Evolutionary conservation across 2,329 filamentous ascomycete species (phyloP), one percentile per base, ranked within the genome.

Genomic region (Phialocephala subalpina): DNA sequence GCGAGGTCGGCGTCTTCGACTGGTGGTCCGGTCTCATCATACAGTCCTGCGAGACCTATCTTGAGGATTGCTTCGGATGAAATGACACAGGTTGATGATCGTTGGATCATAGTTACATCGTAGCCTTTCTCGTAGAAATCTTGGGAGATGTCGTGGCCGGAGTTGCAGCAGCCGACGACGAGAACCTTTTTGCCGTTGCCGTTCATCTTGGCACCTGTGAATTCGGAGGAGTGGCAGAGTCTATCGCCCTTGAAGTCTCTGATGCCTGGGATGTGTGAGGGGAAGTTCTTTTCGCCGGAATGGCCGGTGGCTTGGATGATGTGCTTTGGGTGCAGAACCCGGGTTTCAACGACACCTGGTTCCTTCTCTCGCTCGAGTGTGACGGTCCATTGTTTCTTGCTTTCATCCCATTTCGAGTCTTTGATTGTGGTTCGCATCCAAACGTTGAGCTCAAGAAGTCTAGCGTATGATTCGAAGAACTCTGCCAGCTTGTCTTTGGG

Each of bases 401-500:
- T 70, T 0, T 86, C 84, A 27, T 87, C 81, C 80, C 84, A 90
- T 1, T 78, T 77, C 0, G 84, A 79, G 0, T 79, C 76, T 1
- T 73, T 76, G 0, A 91, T 70, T 1, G 78, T 82, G 0, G 87
- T 87, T 12, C 77, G 78, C 0, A 81, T 86, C 90, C 89, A 92
- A 29, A 91, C 83, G 67, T 92, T 90, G 47, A 92, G 82, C 70
- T 92, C 90, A n/a, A 92, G 80, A 0, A 87, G 77, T 5, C 80
- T 83, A 0, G 84, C 89, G 69, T 92, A 92, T 0, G 84, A 79
- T 69, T 91, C 89, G 67, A 92, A 88, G 78, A 87, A 92, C 52
- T 91, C 87, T 1, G 82, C 90, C 0, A 92, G 79, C 73, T 92
- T 92, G 75, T 92, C 89, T 73, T 92, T 92, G 5, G 89, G 88